phyloP scores from a whole-genome alignment of 2,329 filamentous ascomycete species.

The Venturia asperata region DNA sequence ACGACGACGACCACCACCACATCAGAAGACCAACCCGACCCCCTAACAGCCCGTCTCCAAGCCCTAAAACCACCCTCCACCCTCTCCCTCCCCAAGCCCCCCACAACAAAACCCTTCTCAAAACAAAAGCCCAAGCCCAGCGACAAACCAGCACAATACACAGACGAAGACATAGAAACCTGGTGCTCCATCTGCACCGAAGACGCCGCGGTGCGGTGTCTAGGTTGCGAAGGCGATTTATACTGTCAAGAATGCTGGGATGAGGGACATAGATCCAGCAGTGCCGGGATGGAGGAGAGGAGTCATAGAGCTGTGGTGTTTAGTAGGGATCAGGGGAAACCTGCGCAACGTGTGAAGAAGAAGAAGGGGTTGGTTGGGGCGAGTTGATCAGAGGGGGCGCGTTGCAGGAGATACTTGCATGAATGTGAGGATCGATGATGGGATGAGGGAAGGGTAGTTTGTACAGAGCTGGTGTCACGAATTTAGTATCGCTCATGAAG shows the following conservation, averaged over 20 bases:
- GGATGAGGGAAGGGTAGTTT: no score
- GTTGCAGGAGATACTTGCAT: no score
- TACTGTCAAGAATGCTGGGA: constrained; percentile 76
- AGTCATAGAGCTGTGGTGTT: constrained; percentile 61
- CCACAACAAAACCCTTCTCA: constrained; percentile 29
- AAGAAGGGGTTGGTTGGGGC: constrained; percentile 11
- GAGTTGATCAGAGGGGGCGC: background rate
- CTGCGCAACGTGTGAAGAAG: no score
- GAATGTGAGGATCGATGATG: no score
- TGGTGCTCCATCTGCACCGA: constrained; percentile 83
- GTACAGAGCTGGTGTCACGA: no score
- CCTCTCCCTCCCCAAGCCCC: constrained; percentile 37
- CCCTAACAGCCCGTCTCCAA: constrained; percentile 40
- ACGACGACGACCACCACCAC: background rate
- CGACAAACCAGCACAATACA: constrained; percentile 37
- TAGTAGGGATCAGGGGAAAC: constrained; percentile 21
- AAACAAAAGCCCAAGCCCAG: constrained; percentile 26
- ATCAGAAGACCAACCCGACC: constrained; percentile 33
- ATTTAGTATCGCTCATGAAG: no score
- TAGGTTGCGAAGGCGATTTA: constrained; percentile 62
- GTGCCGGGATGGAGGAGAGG: constrained; percentile 62
- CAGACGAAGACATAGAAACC: constrained; percentile 63
- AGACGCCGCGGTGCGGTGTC: constrained; percentile 64
- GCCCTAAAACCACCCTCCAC: constrained; percentile 28
- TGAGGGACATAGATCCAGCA: constrained; percentile 67